A percentile compares a stretch with the other conserved stretches of the same genome.
phyloP scores from a whole-genome alignment of 164 flowering plant species.

The Euptelea pleiosperma region DNA sequence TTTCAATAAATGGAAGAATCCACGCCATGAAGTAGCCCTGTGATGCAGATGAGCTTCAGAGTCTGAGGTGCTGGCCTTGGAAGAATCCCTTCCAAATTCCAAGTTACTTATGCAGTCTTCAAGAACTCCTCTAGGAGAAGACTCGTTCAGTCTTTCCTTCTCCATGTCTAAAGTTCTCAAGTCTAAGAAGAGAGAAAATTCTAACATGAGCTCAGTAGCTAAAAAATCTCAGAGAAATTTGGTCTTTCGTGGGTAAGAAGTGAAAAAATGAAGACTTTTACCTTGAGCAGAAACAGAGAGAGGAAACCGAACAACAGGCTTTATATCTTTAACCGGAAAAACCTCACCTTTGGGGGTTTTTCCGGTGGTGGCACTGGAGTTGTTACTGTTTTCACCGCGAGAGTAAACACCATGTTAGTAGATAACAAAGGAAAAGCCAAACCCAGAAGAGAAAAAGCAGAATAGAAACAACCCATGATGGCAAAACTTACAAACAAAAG shows the following conservation, averaged over 20 bases:
- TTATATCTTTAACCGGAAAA: conserved; percentile 12
- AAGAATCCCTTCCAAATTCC: conserved; percentile 25
- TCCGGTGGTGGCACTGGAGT: conserved; percentile 4
- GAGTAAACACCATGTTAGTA: conserved; percentile 5
- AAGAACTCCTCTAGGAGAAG: conserved; percentile 54
- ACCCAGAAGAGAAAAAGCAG: background rate
- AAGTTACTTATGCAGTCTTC: conserved; percentile 42
- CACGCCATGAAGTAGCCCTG: conserved; percentile 37
- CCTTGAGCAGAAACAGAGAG: conserved; percentile 35
- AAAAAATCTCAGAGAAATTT: background rate
- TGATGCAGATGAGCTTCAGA: conserved; percentile 22
- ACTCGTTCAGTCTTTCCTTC: conserved; percentile 23
- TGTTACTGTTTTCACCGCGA: conserved; percentile 7
- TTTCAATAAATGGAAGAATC: conserved; percentile 43
- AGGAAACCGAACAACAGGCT: conserved; percentile 9
- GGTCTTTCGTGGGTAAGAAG: background rate
- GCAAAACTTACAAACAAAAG: background rate
- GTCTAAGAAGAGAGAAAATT: conserved; percentile 8
- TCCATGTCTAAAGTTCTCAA: conserved; percentile 17
- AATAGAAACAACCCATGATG: background rate
- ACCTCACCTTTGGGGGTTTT: conserved; percentile 15
- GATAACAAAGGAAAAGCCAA: conserved; percentile 5
- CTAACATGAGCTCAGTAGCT: background rate
- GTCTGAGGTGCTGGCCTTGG: conserved; percentile 50
- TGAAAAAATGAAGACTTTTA: conserved; percentile 9